Conservation (phyloP, 2,329 filamentous ascomycete genomes). For the Triangularia setosa region DNA sequence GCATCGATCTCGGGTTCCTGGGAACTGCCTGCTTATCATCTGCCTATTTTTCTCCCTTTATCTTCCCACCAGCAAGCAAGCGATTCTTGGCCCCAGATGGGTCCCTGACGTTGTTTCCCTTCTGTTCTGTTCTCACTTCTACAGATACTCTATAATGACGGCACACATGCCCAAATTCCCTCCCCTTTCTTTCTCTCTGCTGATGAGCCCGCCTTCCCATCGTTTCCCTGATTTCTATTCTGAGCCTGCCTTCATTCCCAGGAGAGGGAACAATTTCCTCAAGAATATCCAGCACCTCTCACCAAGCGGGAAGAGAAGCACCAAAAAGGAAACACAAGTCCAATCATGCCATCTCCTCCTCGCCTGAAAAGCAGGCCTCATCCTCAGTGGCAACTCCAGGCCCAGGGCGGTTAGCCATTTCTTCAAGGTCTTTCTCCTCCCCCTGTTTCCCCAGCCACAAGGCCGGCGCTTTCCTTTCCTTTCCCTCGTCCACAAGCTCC, state of each 20-base stretch:
- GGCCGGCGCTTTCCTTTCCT: background rate
- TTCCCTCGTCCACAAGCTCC: background rate
- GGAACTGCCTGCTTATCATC: background rate
- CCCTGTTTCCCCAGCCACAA: background rate
- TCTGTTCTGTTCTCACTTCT: background rate
- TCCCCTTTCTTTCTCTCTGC: background rate
- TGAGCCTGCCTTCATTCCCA: background rate
- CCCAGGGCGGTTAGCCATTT: background rate
- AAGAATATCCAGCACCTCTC: background rate
- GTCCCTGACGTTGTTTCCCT: background rate
- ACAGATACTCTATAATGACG: background rate
- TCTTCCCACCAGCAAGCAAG: background rate
- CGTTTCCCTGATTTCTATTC: background rate
- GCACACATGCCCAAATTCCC: background rate
- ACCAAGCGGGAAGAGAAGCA: background rate
- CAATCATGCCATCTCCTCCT: background rate
- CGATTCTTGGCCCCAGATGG: background rate
- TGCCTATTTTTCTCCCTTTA: background rate
- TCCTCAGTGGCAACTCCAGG: background rate
- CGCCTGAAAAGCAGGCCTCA: background rate
- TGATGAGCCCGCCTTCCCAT: background rate
- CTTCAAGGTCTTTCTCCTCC: background rate
- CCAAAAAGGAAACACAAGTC: background rate
- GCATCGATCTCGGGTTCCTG: too few species aligned
- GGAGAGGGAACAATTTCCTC: background rate